phyloP scores from a whole-genome alignment of 2,329 filamentous ascomycete species.

The Colletotrichum simmondsii region DNA sequence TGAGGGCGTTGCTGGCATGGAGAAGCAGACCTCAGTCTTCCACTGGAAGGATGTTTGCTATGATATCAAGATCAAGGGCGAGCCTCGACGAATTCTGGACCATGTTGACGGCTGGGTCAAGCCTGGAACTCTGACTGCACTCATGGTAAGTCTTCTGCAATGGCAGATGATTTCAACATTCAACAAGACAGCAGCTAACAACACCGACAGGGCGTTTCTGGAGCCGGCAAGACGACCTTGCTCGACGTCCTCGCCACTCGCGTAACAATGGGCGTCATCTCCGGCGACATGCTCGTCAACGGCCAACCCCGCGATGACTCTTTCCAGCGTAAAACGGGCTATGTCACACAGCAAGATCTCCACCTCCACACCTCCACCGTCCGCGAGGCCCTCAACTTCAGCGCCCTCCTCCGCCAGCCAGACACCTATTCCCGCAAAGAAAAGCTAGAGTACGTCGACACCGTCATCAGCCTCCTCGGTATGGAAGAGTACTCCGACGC shows the following conservation, averaged over 20 bases:
- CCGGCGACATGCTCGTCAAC: conserved; percentile 74
- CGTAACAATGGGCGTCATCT: conserved; percentile 75
- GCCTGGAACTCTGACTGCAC: conserved; percentile 73
- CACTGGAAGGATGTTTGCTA: conserved; percentile 77
- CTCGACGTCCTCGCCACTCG: conserved; percentile 71
- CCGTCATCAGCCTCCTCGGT: conserved; percentile 42
- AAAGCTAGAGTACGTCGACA: conserved; percentile 42
- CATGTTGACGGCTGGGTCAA: conserved; percentile 78
- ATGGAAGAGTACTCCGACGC: conserved; percentile 76
- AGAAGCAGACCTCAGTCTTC: conserved; percentile 70
- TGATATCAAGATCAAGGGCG: conserved; percentile 73
- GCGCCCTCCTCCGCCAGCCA: conserved; percentile 74
- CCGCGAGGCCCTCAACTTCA: conserved; percentile 74
- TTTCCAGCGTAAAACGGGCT: conserved; percentile 76
- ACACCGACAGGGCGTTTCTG: conserved; percentile 22
- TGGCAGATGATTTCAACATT: too few relatives aligned
- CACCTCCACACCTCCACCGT: conserved; percentile 49
- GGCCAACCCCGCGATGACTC: conserved; percentile 70
- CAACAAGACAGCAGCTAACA: not conserved
- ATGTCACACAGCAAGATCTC: conserved; percentile 73
- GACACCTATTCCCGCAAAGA: conserved; percentile 55
- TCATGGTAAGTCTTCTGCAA: conserved; percentile 63
- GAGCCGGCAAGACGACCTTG: conserved; percentile 61
- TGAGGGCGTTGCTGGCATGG: conserved; percentile 33
- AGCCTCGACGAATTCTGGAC: conserved; percentile 70